Evolutionary conservation across 768 basidiomycete species (phyloP).

Genomic region (Mycena rosella): DNA sequence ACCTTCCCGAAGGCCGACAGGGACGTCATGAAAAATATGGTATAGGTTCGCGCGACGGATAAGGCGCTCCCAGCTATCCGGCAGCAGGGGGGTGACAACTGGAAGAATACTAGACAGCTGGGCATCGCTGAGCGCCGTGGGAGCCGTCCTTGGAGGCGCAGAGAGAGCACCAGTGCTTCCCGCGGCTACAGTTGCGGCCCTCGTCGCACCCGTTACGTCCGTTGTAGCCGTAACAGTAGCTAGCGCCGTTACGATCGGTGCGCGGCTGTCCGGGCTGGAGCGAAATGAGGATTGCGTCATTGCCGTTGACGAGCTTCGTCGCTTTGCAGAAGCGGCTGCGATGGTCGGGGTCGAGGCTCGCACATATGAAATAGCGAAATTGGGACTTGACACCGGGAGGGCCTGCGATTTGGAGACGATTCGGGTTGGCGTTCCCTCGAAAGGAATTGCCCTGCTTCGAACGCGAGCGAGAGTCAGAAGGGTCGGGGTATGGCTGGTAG

Average conservation of each 20-base stretch:
- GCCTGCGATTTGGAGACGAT: neutral
- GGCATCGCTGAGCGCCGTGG: conserved; percentile 39
- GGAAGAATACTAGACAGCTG: conserved; percentile 33
- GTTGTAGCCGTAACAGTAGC: conserved; percentile 37
- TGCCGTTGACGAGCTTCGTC: conserved; percentile 10
- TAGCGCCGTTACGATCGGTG: conserved; percentile 22
- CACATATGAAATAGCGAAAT: conserved; percentile 35
- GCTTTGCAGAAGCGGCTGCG: conserved; percentile 14
- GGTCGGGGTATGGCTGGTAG: neutral
- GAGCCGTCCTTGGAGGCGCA: conserved; percentile 18
- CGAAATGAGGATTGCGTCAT: conserved; percentile 17
- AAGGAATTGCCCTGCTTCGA: neutral
- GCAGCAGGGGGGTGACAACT: conserved; percentile 40
- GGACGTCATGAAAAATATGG: conserved; percentile 39
- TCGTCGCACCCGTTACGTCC: conserved; percentile 17
- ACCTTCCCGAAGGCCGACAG: conserved; percentile 36
- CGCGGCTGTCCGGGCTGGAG: neutral
- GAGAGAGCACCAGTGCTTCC: conserved; percentile 35
- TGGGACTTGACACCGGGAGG: neutral
- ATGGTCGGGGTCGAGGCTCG: conserved; percentile 16
- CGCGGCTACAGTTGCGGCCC: neutral
- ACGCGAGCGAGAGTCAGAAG: neutral
- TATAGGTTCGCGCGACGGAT: conserved; percentile 28
- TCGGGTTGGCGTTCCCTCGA: conserved; percentile 12
- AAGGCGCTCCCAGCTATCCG: conserved; percentile 37